Conservation (phyloP, 805 yeast genomes). For the Aciculoconidium aculeatum region DNA sequence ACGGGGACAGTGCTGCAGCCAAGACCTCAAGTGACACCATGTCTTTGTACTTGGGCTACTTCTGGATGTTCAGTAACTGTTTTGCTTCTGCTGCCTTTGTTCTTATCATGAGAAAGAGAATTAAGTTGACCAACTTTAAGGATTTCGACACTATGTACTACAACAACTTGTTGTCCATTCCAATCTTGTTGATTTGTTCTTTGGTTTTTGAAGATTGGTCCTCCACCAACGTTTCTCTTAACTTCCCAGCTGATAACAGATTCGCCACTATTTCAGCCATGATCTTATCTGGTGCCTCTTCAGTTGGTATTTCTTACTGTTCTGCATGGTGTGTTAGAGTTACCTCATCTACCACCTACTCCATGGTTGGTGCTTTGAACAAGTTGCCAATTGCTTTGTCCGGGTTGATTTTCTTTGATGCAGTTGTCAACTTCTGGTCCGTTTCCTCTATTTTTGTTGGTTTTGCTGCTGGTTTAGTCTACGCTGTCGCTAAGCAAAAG, state of each 20-base stretch:
- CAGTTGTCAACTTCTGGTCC: slow-evolving; percentile 89
- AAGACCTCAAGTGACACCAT: slow-evolving; percentile 36
- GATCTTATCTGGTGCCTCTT: slow-evolving; percentile 88
- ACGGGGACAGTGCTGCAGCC: slow-evolving; percentile 62
- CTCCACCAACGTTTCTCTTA: slow-evolving; percentile 59
- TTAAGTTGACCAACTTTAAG: slow-evolving; percentile 92
- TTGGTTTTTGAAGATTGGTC: slow-evolving; percentile 92
- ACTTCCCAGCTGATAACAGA: slow-evolving; percentile 74
- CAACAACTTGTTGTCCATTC: slow-evolving; percentile 91
- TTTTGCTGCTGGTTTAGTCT: slow-evolving; percentile 91
- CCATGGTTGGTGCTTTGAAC: slow-evolving; percentile 99
- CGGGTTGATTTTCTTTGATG: slow-evolving; percentile 91
- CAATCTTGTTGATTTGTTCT: slow-evolving; percentile 74
- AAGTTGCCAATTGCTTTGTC: slow-evolving; percentile 95
- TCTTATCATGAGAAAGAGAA: slow-evolving; percentile 93
- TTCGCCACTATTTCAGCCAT: slow-evolving; percentile 69
- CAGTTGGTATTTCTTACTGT: slow-evolving; percentile 97
- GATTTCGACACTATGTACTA: slow-evolving; percentile 98
- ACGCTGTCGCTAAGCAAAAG: slow-evolving; percentile 92
- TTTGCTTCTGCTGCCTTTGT: slow-evolving; percentile 91
- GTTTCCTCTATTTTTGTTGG: slow-evolving; percentile 89
- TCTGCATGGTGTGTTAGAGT: slow-evolving; percentile 99
- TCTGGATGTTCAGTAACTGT: slow-evolving; percentile 97
- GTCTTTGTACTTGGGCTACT: slow-evolving; percentile 65
- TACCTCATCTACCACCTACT: slow-evolving; percentile 95